Evolutionary conservation across 257 asterid species (phyloP).

Genomic region (Penstemon davidsonii): DNA sequence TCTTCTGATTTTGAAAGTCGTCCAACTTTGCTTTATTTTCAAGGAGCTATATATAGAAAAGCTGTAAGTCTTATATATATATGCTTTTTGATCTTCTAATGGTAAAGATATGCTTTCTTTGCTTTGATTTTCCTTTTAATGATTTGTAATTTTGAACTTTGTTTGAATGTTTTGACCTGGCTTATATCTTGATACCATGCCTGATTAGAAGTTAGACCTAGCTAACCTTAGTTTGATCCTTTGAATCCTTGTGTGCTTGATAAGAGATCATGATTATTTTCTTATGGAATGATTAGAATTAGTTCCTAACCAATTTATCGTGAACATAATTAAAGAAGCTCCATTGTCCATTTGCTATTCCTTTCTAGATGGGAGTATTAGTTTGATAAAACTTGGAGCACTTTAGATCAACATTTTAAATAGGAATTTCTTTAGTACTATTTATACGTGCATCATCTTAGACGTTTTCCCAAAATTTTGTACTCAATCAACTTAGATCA

Average conservation of each 20-base stretch:
- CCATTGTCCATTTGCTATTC: too few species aligned
- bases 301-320: too few species aligned
- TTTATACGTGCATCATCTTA: too few species aligned
- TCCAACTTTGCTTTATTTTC: conserved; percentile 77
- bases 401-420: too few species aligned
- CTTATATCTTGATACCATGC: background rate
- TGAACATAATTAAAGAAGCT: too few species aligned
- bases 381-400: too few species aligned
- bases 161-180: background rate
- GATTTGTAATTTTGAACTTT: conserved; percentile 2
- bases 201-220: conserved; percentile 10
- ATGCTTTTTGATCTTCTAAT: background rate
- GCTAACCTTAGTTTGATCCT: background rate
- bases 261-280: background rate
- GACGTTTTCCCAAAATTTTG: too few species aligned
- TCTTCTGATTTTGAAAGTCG: conserved; percentile 68
- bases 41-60: conserved; percentile 92
- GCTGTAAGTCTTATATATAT: conserved; percentile 56
- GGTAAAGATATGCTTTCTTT: background rate
- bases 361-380: too few species aligned
- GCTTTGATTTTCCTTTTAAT: conserved; percentile 2
- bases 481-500: too few species aligned
- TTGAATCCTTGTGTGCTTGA: background rate
- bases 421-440: too few species aligned
- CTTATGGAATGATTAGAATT: background rate